Evolutionary conservation across 2,329 filamentous ascomycete species (phyloP).

Genomic region (Talaromyces atroroseus): DNA sequence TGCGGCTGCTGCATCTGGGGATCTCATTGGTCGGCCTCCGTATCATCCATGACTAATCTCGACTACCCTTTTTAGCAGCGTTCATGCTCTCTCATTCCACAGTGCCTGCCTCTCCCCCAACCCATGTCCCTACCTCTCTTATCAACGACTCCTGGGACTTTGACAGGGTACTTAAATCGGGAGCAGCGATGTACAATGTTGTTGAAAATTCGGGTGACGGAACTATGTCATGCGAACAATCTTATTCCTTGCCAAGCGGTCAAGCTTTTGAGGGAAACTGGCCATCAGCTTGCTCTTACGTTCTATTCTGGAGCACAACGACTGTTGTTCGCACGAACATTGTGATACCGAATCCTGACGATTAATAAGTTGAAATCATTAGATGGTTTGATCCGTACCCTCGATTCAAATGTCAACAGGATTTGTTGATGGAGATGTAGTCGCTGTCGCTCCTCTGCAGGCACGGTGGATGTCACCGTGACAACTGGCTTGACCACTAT

Average conservation of each 20-base stretch:
- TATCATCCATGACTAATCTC: too few relatives aligned
- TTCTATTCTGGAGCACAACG: not conserved
- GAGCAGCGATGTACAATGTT: not conserved
- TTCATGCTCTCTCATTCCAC: not conserved
- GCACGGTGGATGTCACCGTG: not conserved
- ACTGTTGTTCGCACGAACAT: not conserved
- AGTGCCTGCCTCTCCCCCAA: not conserved
- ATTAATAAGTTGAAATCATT: not conserved
- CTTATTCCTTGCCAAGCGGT: not conserved
- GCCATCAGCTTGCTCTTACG: constrained; percentile 2
- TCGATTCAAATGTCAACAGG: too few relatives aligned
- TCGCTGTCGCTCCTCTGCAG: too few relatives aligned
- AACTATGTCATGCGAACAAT: not conserved
- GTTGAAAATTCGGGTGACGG: not conserved
- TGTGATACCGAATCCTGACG: not conserved
- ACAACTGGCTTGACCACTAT: not conserved
- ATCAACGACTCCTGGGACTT: not conserved
- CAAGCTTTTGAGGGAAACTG: not conserved
- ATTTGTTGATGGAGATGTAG: too few relatives aligned
- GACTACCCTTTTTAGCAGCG: too few relatives aligned
- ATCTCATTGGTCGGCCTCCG: too few relatives aligned
- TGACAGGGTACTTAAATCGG: not conserved
- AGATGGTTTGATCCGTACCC: too few relatives aligned
- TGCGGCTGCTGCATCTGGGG: too few relatives aligned
- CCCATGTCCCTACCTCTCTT: not conserved